phyloP scores from a whole-genome alignment of 2,329 filamentous ascomycete genomes.

The Calonectria leucothoes region DNA sequence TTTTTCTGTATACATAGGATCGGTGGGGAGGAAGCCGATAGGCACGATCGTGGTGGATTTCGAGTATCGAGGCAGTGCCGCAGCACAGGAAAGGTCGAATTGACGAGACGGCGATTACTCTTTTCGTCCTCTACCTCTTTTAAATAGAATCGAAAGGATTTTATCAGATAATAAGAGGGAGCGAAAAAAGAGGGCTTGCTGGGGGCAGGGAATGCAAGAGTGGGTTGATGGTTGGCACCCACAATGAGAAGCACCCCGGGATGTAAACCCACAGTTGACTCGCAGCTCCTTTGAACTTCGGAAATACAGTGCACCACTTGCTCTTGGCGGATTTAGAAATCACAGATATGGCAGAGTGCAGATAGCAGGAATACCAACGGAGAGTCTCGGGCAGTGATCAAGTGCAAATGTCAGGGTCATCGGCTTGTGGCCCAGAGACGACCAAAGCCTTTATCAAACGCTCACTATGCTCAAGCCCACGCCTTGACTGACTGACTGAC shows the following conservation, averaged over 20 bases:
- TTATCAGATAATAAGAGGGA: not conserved
- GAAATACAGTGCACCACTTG: not conserved
- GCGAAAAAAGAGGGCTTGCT: not conserved
- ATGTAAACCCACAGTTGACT: constrained; percentile 6
- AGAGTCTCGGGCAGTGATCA: not conserved
- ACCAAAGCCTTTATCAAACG: not conserved
- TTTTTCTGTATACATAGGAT: constrained; percentile 11
- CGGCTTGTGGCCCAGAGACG: not conserved
- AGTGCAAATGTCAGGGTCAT: not conserved
- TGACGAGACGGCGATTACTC: not conserved
- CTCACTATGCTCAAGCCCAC: not conserved
- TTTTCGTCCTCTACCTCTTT: not conserved
- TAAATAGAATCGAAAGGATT: not conserved
- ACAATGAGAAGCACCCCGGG: constrained; percentile 2
- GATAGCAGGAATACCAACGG: not conserved
- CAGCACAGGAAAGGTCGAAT: not conserved
- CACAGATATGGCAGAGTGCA: not conserved
- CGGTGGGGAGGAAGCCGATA: not conserved
- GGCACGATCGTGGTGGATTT: not conserved
- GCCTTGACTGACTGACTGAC: not conserved
- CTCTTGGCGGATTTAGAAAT: not conserved
- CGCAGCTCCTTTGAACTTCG: constrained; percentile 3
- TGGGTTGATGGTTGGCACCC: not conserved
- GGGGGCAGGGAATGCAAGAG: not conserved
- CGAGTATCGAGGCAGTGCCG: not conserved